These are phyloP conservation scores for Butyriboletus loyo DNA, from an alignment of 768 basidiomycete genomes.

Conservation along the genomic window DNA sequence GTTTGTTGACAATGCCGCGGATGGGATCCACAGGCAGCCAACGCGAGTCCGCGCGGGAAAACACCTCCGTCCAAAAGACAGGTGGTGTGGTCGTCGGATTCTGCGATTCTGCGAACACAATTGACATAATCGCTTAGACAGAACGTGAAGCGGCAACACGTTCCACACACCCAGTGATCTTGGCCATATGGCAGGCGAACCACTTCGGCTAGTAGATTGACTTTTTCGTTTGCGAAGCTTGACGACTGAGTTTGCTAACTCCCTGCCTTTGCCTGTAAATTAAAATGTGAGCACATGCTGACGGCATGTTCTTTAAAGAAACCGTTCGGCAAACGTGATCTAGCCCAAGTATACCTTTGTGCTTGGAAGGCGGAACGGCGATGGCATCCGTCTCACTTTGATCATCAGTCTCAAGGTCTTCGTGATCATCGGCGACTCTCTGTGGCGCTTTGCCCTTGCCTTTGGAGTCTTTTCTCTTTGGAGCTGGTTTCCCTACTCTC, in stretches of 20 bases:
- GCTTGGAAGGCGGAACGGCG: constrained; percentile 28
- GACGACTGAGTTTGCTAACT: constrained; percentile 52
- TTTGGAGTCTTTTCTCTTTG: constrained; percentile 39
- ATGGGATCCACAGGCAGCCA: constrained; percentile 95
- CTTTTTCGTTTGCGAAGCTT: constrained; percentile 55
- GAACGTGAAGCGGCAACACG: constrained; percentile 5
- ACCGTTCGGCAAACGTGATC: constrained; percentile 1
- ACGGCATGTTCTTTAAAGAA: constrained; percentile 1
- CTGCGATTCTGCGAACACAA: constrained; percentile 17
- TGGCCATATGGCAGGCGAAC: constrained; percentile 17
- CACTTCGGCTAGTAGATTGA: constrained; percentile 45
- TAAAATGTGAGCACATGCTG: constrained; percentile 4
- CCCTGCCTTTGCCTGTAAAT: constrained; percentile 53
- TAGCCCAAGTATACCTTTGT: constrained; percentile 32
- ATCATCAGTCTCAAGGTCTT: constrained; percentile 31
- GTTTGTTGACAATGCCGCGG: constrained; percentile 74
- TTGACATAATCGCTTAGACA: constrained; percentile 26
- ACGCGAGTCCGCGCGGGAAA: constrained; percentile 83
- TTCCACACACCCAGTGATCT: constrained; percentile 19
- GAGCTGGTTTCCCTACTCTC: constrained; percentile 48
- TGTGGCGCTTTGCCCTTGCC: constrained; percentile 34
- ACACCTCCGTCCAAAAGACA: constrained; percentile 96
- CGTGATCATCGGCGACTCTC: constrained; percentile 16
- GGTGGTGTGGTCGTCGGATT: constrained; percentile 71
- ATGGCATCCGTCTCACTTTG: constrained; percentile 40